Base-by-base conservation (phyloP, 106 monocot genomes). In the Dendrobium officinale region DNA sequence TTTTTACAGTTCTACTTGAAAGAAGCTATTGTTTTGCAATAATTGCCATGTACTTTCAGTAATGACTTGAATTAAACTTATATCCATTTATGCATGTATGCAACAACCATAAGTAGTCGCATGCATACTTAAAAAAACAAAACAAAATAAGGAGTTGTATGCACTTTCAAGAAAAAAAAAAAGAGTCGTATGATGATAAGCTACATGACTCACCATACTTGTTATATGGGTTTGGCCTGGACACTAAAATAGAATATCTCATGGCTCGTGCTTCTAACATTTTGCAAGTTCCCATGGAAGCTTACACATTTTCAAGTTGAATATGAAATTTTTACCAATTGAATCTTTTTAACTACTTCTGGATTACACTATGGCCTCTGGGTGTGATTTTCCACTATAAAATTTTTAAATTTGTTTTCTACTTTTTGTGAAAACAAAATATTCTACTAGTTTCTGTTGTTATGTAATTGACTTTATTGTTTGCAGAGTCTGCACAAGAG, bases 401-500 rank as follows among this genome's bases (percentile, higher is more conserved):
- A 73, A 29, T 67, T 17, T 17, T 40, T 41, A 73, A 16, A 17
- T 73, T 42, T 73, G 0, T 37, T 73, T 73, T 2, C 5, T 9
- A 40, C 41, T 73, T 73, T 40, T 3, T 73, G 13, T 42, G 41
- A n/a, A 42, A 74, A 40, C 72, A 27, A n/a, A 26, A 4, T 73
- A 8, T 49, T 48, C 18, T 48, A 26, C 49, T 47, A 45, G 29
- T 49, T 76, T 74, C 20, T 76, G 15, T 76, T 75, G n/a, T 22
- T 47, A 8, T 16, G 15, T 42, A 10, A 20, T 48, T 45, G 5
- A 19, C 49, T 76, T 76, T 0, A 37, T 84, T 77, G 3, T 17
- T 72, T 90, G 85, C 84, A 96, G 96, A 91, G 42, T 54, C 70
- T 81, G 96, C 90, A 42, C 61, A 75, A 76, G 91, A 93, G 75